Conservation (phyloP, 148 eudicot species). For the Fagopyrum homotropicum region DNA sequence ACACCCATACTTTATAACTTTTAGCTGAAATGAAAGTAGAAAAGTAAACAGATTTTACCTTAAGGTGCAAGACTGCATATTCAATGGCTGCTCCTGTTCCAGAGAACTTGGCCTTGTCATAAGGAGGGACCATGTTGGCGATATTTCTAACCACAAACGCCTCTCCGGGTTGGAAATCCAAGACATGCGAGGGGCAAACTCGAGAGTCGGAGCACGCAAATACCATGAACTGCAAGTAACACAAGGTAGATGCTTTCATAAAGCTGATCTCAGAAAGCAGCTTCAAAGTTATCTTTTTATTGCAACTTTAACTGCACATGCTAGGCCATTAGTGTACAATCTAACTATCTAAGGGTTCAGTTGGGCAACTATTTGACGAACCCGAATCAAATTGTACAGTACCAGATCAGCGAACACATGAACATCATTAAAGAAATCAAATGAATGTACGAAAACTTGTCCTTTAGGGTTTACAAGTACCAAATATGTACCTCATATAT, state of each 20-base stretch:
- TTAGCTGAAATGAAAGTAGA: too few relatives aligned
- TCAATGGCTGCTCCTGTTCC: constrained; percentile 63
- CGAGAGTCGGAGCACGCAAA: constrained; percentile 73
- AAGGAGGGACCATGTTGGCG: constrained; percentile 70
- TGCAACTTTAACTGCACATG: constrained; percentile 3
- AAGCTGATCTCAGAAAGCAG: neutral
- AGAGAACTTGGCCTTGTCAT: constrained; percentile 29
- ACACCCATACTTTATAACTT: neutral
- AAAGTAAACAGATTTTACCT: neutral
- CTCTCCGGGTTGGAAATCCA: constrained; percentile 61
- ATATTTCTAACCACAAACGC: constrained; percentile 58
- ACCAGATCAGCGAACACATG: neutral
- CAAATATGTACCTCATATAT: neutral
- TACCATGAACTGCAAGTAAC: constrained; percentile 41
- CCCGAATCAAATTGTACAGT: neutral
- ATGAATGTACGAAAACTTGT: neutral
- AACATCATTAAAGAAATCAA: neutral
- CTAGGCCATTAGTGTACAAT: neutral
- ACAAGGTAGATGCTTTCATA: neutral
- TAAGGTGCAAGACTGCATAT: constrained; percentile 17
- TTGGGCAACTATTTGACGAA: neutral
- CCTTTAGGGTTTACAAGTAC: neutral
- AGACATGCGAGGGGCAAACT: constrained; percentile 59
- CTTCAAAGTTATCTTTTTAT: neutral
- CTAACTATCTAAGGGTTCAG: too few relatives aligned